A percentile compares a stretch with the other conserved stretches of the same genome.
Evolutionary conservation across 2,329 filamentous ascomycete genomes (phyloP).

Genomic region (Pseudogymnoascus sp.): DNA sequence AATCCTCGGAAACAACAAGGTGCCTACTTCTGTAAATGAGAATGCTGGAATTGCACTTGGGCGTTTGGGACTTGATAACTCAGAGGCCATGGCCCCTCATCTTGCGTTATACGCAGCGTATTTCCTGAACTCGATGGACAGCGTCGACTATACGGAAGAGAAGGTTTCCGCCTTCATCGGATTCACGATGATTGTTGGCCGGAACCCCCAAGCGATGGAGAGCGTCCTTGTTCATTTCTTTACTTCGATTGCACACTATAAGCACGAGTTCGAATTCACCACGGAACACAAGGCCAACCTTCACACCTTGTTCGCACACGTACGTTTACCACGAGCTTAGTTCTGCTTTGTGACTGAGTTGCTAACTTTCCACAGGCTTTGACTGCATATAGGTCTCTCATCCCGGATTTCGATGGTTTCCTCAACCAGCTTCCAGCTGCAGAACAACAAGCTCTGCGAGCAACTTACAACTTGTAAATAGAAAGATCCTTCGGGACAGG

Average conservation of each 20-base stretch:
- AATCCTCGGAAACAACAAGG: constrained; percentile 77
- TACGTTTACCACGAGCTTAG: constrained; percentile 15
- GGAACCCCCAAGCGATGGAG: constrained; percentile 90
- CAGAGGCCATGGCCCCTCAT: constrained; percentile 68
- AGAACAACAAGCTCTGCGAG: constrained; percentile 20
- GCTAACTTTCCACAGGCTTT: constrained; percentile 36
- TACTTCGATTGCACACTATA: constrained; percentile 71
- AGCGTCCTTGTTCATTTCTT: constrained; percentile 77
- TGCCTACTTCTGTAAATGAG: constrained; percentile 81
- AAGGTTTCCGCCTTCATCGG: constrained; percentile 91
- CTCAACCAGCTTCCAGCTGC: constrained; percentile 24
- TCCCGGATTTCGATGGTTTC: constrained; percentile 46
- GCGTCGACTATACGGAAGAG: constrained; percentile 82
- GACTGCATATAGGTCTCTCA: constrained; percentile 45
- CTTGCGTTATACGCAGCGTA: constrained; percentile 72
- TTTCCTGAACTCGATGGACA: constrained; percentile 75
- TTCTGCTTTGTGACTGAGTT: constrained; percentile 1
- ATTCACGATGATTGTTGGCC: constrained; percentile 75
- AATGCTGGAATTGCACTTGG: constrained; percentile 93
- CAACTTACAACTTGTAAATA: constrained; percentile 30
- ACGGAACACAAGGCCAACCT: constrained; percentile 23
- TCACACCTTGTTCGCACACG: constrained; percentile 26
- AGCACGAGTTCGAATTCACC: constrained; percentile 48
- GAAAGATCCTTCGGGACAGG: constrained; percentile 16
- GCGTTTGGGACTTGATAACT: constrained; percentile 72